Base-by-base conservation (phyloP, 225 moss, liverwort and hornwort species). In the Neckera pumila region DNA sequence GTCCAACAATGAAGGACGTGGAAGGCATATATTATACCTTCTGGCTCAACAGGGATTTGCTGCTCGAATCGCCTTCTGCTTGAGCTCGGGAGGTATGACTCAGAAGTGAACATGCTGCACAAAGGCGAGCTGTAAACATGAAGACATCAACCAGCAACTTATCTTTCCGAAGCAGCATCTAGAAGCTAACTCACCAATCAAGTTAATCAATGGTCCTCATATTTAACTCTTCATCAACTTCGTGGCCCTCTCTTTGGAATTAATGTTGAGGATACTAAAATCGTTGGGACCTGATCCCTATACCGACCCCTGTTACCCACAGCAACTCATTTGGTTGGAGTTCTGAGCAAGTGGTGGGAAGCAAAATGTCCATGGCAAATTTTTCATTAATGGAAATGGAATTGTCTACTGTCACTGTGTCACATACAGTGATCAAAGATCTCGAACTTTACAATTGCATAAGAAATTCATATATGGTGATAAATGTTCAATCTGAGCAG, bases 1-100 rank as follows among this genome's bases (percentile, higher is more conserved):
- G 67, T 76, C 31, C 72, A 61, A 61, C 8, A 57, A 85, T 30
- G 38, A 57, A 75, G 76, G n/a, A 83, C 17, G 43, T 36, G 59
- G 38, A 79, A 43, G 58, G n/a, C n/a, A 67, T 61, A 20, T 14
- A 10, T 64, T 70, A 17, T 85, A 92, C 91, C 92, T 91, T 91
- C 91, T 85, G 86, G 78, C 40, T 76, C 87, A 53, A 60, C 47
- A 58, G 87, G 87, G 62, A 78, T 83, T 59, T 82, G 89, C 73
- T 92, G 91, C 73, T 92, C 90, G 76, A 80, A 91, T 62, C 87
- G 87, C 91, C 89, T 87, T 76, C 90, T 89, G 89, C 92, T 92
- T 26, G 92, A 85, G 70, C 91, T 90, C 80, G 92, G 77, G 57
- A 63, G 85, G 60, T 79, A 92, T 17, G 91, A 89, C 65, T 92